Conservation (phyloP, 1,284 basidiomycete species). For the Phellopilus nigrolimitatus region DNA sequence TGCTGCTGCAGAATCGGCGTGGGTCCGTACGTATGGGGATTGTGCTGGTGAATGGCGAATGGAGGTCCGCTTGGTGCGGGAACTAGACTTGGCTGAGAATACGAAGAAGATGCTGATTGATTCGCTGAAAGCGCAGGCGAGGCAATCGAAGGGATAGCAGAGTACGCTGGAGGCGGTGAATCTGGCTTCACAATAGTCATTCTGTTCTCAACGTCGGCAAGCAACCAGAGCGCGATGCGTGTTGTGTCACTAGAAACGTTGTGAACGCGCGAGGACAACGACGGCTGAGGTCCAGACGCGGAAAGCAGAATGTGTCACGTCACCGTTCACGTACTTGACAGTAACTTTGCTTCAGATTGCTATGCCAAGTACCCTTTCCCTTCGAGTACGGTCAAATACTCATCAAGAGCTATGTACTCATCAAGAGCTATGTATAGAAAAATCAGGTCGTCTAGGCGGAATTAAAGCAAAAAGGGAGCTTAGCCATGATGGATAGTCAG, state of each 20-base stretch:
- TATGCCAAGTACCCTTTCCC: no score
- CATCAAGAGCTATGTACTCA: no score
- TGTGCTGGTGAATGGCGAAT: background rate
- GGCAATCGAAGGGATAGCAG: slow-evolving; percentile 15
- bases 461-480: no score
- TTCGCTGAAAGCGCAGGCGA: slow-evolving; percentile 6
- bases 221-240: background rate
- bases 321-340: background rate
- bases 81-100: background rate
- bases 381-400: no score
- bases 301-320: background rate
- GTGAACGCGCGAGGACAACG: background rate
- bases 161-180: slow-evolving; percentile 18
- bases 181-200: slow-evolving; percentile 9
- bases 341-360: no score
- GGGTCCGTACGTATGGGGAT: slow-evolving; percentile 17
- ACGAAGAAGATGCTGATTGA: slow-evolving; percentile 1
- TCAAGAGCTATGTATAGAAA: no score
- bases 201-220: background rate
- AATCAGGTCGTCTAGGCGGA: no score
- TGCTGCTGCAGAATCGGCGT: slow-evolving; percentile 19
- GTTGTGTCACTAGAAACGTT: background rate
- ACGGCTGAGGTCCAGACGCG: background rate
- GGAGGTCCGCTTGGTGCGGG: background rate
- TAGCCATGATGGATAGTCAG: no score